Evolutionary conservation across 1,139 yeast genomes (phyloP).

Genomic region (Diutina scorzettiae): DNA sequence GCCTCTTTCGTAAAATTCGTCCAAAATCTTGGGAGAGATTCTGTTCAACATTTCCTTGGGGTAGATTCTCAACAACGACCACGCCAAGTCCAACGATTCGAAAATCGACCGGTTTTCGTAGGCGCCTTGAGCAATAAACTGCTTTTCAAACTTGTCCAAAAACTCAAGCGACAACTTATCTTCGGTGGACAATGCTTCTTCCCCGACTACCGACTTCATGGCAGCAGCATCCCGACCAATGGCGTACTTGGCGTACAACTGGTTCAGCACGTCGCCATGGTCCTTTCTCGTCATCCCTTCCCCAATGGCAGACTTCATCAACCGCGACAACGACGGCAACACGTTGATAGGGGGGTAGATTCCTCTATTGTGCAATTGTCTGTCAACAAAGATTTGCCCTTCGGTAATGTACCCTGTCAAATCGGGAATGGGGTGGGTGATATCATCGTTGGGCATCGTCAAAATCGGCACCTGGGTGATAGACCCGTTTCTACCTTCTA

Average conservation of each 20-base stretch:
- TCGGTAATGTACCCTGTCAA: constrained; percentile 98
- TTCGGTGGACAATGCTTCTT: constrained; percentile 94
- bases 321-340: constrained; percentile 90
- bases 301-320: constrained; percentile 99
- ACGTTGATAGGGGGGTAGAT: constrained; percentile 98
- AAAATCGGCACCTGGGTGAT: constrained; percentile 97
- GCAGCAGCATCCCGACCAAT: constrained; percentile 99
- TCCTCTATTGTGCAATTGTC: constrained; percentile 94
- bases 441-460: constrained; percentile 99
- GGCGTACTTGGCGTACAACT: constrained; percentile 96
- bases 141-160: constrained; percentile 93
- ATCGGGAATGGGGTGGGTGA: constrained; percentile 99
- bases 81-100: constrained; percentile 94
- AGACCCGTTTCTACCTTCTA: constrained; percentile 98
- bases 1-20: constrained; percentile 88
- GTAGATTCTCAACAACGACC: constrained; percentile 95
- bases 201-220: constrained; percentile 99
- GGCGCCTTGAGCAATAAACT: constrained; percentile 90
- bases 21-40: constrained; percentile 92
- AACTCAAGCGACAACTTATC: constrained; percentile 95
- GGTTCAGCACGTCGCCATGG: constrained; percentile 98
- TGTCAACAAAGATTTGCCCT: constrained; percentile 95
- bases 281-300: constrained; percentile 99
- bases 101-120: constrained; percentile 90
- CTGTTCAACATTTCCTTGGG: constrained; percentile 98